Base-by-base conservation (phyloP, 768 basidiomycete genomes). In the Serendipita sp. region DNA sequence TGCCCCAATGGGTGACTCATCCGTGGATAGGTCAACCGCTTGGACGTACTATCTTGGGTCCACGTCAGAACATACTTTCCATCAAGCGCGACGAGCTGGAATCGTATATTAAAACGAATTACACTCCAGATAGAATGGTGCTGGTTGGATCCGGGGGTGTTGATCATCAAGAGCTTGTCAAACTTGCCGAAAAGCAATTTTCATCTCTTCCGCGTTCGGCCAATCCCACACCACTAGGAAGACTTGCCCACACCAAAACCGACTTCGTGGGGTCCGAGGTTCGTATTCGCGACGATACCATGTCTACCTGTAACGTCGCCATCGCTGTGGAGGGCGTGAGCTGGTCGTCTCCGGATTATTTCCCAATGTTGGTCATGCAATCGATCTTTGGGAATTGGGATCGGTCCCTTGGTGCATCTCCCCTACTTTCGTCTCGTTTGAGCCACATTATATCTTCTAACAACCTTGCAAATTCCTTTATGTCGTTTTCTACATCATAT, bases 301-400 rank as follows among this genome's bases (percentile, higher is more conserved):
- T 88, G 73, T 81, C 85, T 30, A 92, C 91, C 3, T 88, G 89
- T 66, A 88, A 98, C 79, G 81, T 99, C 72, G 95, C 95, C 68
- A 88, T 99, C 71, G 91, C 96, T 35, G 93, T 98, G 52, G 94
- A 98, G 74, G 96, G 96, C 74, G 94, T 95, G 65, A 85, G 91
- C 75, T 97, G 95, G 94, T 90, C 86, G 70, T 92, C 89, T 8
- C 93, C 95, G 34, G 96, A 99, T 77, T 98, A 98, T 81, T 98
- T 91, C 85, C 91, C 94, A 67, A 95, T 99, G 94, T 85, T 97
- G 78, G 93, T 91, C 73, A 90, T 96, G 86, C 91, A 95, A 75
- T 85, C 84, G 71, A 91, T 98, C 76, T 88, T 98, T 76, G 96
- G 96, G 68, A 99, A 98, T 83, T 99, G 96, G 96, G 95, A 99